Base-by-base conservation (phyloP, 371 early-diverging fungal species). In the Actinomucor elegans region DNA sequence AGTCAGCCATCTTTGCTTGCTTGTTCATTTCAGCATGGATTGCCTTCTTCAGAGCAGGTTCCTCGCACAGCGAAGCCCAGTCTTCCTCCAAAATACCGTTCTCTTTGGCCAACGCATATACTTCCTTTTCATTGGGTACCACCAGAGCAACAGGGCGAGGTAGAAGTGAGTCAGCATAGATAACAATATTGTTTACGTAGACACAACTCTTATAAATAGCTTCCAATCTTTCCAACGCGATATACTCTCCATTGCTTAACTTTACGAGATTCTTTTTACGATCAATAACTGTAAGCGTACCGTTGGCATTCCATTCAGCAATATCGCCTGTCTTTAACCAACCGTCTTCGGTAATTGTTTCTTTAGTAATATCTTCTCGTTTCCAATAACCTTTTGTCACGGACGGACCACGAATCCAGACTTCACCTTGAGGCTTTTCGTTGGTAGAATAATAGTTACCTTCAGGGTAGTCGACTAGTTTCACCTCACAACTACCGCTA, bases 181-280 rank as follows among this genome's bases (percentile, higher is more conserved):
- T 80, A 70, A 90, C 91, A 27, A 94, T 82, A 66, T 90, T 90
- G 59, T 74, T 75, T 42, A 89, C 85, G 66, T 75, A 87, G 8
- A 77, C 50, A 34, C 84, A 84, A 48, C 80, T 81, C 69, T 87
- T 87, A 81, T 94, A 94, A 3, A 90, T 74, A 11, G 92, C 82
- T 71, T 99, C 99, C 29, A 99, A 74, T 64, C 94, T 95, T 67
- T 99, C 99, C 20, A 97, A 84, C 0, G 95, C 96, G 66, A 88
- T 91, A 78, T 98, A n/a, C n/a, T n/a, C n/a, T n/a, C n/a, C n/a
- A n/a, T n/a, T n/a, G n/a, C n/a, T n/a, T n/a, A n/a, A n/a, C 32
- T 69, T 96, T 71, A 96, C 83, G 7, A 88, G 61, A 50, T 83
- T 90, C 77, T 90, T 91, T 41, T 77, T 80, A 55, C 92, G 76